Evolutionary conservation across 208 protist species (phyloP).

Genomic region (Trypanosoma theileri): DNA sequence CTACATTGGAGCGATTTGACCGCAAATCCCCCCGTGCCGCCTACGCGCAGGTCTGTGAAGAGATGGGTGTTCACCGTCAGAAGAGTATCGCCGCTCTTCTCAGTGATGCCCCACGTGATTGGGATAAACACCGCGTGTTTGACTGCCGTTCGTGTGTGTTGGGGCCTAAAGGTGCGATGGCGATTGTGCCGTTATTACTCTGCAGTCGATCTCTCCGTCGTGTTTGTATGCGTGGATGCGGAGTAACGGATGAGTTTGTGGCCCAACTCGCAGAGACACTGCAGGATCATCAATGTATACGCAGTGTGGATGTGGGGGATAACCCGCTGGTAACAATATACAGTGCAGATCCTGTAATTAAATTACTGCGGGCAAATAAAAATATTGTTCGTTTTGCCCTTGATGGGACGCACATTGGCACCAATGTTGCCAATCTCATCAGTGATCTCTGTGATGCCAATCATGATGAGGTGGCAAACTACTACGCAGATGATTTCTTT

Average conservation of each 20-base stretch:
- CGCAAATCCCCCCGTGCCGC: conserved; percentile 73
- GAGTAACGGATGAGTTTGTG: conserved; percentile 75
- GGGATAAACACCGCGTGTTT: conserved; percentile 66
- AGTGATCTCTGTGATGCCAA: conserved; percentile 54
- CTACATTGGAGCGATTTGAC: conserved; percentile 67
- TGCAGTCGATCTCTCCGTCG: conserved; percentile 70
- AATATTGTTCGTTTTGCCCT: conserved; percentile 74
- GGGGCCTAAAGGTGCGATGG: conserved; percentile 76
- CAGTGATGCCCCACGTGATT: conserved; percentile 60
- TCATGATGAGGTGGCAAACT: conserved; percentile 50
- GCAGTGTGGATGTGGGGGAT: conserved; percentile 68
- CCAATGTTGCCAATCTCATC: conserved; percentile 72
- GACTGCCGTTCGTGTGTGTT: conserved; percentile 53
- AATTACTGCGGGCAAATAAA: conserved; percentile 61
- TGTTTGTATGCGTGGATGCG: conserved; percentile 56
- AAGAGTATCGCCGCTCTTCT: conserved; percentile 48
- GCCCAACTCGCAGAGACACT: conserved; percentile 50
- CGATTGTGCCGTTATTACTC: conserved; percentile 69
- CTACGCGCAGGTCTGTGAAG: conserved; percentile 78
- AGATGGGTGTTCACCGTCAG: conserved; percentile 67
- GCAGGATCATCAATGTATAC: conserved; percentile 65
- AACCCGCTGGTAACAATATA: conserved; percentile 80
- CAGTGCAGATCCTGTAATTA: conserved; percentile 65
- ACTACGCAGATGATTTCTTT: conserved; percentile 84
- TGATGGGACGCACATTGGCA: conserved; percentile 67